Evolutionary conservation across 495 filamentous ascomycete species (phyloP).

Genomic region (Recurvomyces mirabilis): DNA sequence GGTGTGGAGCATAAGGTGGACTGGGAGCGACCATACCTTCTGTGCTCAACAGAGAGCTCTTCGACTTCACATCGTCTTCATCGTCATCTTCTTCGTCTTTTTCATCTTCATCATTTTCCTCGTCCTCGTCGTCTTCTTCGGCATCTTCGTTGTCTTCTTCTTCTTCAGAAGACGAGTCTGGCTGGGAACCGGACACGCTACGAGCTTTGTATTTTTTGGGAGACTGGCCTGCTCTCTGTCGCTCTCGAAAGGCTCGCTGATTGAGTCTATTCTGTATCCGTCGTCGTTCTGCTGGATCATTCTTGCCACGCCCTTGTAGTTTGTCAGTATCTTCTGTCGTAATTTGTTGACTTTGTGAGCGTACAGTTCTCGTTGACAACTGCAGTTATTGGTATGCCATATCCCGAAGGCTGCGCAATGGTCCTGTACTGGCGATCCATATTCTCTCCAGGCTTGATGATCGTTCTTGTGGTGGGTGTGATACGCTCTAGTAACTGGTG

Average conservation of each 20-base stretch:
- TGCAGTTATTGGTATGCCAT: constrained; percentile 6
- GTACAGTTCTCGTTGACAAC: constrained; percentile 15
- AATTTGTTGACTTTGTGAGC: neutral
- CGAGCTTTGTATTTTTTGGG: constrained; percentile 16
- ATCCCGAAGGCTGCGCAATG: neutral
- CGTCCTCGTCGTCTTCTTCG: too few relatives aligned
- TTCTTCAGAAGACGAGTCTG: neutral
- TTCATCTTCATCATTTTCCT: constrained; percentile 1
- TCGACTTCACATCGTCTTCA: neutral
- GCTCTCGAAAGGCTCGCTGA: constrained; percentile 16
- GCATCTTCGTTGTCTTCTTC: too few relatives aligned
- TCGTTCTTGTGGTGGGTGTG: too few relatives aligned
- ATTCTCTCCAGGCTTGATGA: neutral
- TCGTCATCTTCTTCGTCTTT: constrained; percentile 6
- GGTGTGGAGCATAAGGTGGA: neutral
- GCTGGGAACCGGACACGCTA: neutral
- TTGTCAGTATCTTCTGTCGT: neutral
- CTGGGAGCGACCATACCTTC: neutral
- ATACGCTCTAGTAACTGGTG: too few relatives aligned
- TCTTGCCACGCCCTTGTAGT: constrained; percentile 13
- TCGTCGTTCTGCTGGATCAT: constrained; percentile 14
- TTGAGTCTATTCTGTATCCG: constrained; percentile 20
- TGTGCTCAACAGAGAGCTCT: too few relatives aligned
- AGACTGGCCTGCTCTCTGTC: constrained; percentile 14
- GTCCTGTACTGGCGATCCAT: neutral